Conservation (phyloP, 331 rosid species). For the Saraca asoca region DNA sequence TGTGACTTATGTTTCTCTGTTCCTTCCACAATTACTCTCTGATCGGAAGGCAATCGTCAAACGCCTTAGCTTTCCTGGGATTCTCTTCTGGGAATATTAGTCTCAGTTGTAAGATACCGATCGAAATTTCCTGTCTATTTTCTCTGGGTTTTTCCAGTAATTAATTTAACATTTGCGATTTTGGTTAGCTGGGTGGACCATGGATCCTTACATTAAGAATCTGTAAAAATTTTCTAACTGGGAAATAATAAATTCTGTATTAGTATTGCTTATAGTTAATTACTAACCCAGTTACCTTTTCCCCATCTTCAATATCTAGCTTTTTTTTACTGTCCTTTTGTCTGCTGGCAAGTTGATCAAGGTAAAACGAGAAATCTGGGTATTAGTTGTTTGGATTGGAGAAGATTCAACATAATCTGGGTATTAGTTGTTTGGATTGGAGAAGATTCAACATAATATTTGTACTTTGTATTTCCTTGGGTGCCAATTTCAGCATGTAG, state of each 20-base stretch:
- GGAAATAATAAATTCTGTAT: neutral
- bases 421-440: conserved; percentile 1
- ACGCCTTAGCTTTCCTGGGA: conserved; percentile 36
- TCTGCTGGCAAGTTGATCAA: conserved; percentile 33
- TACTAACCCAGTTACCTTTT: neutral
- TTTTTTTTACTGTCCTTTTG: conserved; percentile 24
- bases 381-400: neutral
- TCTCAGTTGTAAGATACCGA: conserved; percentile 32
- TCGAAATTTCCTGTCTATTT: conserved; percentile 4
- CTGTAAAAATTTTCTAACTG: neutral
- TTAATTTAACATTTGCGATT: conserved; percentile 6
- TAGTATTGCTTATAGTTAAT: neutral
- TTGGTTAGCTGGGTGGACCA: conserved; percentile 24
- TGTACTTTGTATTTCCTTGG: neutral
- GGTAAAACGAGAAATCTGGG: conserved; percentile 16
- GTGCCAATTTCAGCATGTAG: conserved; percentile 12
- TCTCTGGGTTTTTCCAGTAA: conserved; percentile 10
- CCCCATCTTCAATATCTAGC: neutral
- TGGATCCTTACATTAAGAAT: conserved; percentile 33
- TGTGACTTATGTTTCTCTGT: conserved; percentile 28
- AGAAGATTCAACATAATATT: conserved; percentile 1
- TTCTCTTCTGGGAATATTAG: neutral
- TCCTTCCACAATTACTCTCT: conserved; percentile 24
- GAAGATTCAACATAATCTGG: conserved; percentile 4
- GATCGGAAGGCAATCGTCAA: conserved; percentile 1